phyloP scores from a whole-genome alignment of 768 basidiomycete genomes.

The Leccinum arenicola region DNA sequence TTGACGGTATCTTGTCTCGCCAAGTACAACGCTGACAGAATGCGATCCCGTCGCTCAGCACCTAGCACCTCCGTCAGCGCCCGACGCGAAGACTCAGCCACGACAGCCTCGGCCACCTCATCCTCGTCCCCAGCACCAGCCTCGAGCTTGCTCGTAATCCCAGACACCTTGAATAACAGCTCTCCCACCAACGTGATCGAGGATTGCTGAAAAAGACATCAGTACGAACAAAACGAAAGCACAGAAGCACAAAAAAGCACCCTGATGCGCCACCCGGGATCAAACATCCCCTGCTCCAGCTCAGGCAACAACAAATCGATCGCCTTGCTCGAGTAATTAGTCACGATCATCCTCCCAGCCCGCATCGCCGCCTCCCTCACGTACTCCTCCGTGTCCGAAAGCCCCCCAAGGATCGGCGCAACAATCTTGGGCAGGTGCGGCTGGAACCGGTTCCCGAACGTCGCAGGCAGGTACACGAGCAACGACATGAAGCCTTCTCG shows the following conservation, averaged over 20 bases:
- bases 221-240: not conserved
- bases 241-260: slow-evolving; percentile 43
- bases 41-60: slow-evolving; percentile 82
- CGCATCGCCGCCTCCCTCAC: slow-evolving; percentile 98
- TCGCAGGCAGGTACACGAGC: slow-evolving; percentile 91
- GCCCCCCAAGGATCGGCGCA: slow-evolving; percentile 83
- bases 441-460: slow-evolving; percentile 94
- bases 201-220: slow-evolving; percentile 59
- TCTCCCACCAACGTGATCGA: slow-evolving; percentile 96
- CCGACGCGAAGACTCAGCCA: slow-evolving; percentile 78
- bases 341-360: slow-evolving; percentile 97
- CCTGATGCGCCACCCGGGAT: slow-evolving; percentile 91
- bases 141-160: slow-evolving; percentile 86
- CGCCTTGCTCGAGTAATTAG: slow-evolving; percentile 87
- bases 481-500: slow-evolving; percentile 99
- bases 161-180: slow-evolving; percentile 93
- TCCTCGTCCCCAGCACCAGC: slow-evolving; percentile 77
- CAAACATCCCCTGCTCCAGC: slow-evolving; percentile 93
- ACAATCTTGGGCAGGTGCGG: slow-evolving; percentile 96
- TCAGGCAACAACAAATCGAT: slow-evolving; percentile 94
- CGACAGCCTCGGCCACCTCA: slow-evolving; percentile 55
- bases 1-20: slow-evolving; percentile 91
- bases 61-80: slow-evolving; percentile 89
- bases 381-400: slow-evolving; percentile 92
- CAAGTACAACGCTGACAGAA: slow-evolving; percentile 87